phyloP scores from a whole-genome alignment of 352 stramenopile genomes.

The Aphanomyces euteiches region DNA sequence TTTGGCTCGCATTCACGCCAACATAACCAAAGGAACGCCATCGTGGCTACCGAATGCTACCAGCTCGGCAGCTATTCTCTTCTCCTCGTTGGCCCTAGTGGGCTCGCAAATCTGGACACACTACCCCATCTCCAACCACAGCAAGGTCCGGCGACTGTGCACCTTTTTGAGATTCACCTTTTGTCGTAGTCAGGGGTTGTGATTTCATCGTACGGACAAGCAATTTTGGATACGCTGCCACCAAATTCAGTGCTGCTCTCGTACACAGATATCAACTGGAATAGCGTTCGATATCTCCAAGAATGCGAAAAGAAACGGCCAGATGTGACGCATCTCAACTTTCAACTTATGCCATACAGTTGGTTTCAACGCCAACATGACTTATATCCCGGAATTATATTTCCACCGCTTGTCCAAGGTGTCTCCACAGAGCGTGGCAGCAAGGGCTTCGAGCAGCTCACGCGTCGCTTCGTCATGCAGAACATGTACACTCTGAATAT shows the following conservation, averaged over 20 bases:
- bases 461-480: conserved; percentile 42
- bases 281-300: conserved; percentile 69
- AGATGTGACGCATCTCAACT: conserved; percentile 65
- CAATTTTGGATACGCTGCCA: conserved; percentile 49
- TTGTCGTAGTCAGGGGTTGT: conserved; percentile 32
- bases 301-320: conserved; percentile 47
- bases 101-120: conserved; percentile 15
- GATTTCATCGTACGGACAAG: conserved; percentile 40
- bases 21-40: not conserved
- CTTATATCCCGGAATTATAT: conserved; percentile 41
- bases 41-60: not conserved
- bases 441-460: conserved; percentile 42
- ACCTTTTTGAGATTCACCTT: not conserved
- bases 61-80: not conserved
- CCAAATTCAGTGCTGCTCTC: conserved; percentile 53
- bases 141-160: conserved; percentile 13
- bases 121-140: conserved; percentile 16
- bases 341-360: conserved; percentile 82
- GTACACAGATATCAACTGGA: conserved; percentile 84
- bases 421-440: conserved; percentile 43
- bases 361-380: conserved; percentile 60
- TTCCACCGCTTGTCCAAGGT: conserved; percentile 37
- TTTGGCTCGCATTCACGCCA: conserved; percentile 32
- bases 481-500: conserved; percentile 39
- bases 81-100: not conserved